A percentile compares a stretch with the other conserved stretches of the same genome.
Evolutionary conservation across 1,139 yeast genomes (phyloP).

Genomic region (Meyerozyma carpophila): DNA sequence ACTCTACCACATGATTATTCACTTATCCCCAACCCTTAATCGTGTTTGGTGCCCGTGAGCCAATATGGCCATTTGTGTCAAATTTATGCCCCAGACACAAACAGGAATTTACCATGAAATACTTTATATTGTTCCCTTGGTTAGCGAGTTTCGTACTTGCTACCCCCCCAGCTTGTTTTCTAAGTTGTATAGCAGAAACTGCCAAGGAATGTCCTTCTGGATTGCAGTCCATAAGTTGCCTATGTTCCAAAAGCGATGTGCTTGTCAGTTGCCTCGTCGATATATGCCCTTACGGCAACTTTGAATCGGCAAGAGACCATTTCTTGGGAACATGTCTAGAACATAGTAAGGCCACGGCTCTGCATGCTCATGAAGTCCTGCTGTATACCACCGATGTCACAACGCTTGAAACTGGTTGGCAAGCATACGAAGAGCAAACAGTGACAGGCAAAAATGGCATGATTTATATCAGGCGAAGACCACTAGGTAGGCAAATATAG

Average conservation of each 20-base stretch:
- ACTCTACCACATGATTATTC: too few species aligned
- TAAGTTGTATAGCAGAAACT: constrained; percentile 38
- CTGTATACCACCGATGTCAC: background rate
- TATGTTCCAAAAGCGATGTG: constrained; percentile 33
- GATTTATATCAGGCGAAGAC: background rate
- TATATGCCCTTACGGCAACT: constrained; percentile 44
- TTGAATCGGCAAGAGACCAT: constrained; percentile 49
- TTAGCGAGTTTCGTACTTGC: constrained; percentile 17
- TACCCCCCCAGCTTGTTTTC: constrained; percentile 53
- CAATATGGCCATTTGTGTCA: background rate
- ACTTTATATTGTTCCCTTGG: constrained; percentile 2
- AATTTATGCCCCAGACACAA: background rate
- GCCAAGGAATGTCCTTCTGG: constrained; percentile 26
- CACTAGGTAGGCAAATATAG: background rate
- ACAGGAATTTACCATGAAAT: background rate
- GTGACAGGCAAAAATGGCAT: background rate
- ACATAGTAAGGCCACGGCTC: constrained; percentile 15
- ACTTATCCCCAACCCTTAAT: too few species aligned
- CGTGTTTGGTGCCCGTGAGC: background rate
- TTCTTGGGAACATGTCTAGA: constrained; percentile 51
- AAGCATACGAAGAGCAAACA: background rate
- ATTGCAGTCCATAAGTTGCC: constrained; percentile 33
- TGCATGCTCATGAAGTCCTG: background rate
- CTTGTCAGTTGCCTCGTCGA: constrained; percentile 44
- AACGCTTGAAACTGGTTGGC: background rate